Percentiles rank a stretch among this genome's conserved stretches.
phyloP scores from a whole-genome alignment of 768 basidiomycete species.

The Phaeotremella fagi region DNA sequence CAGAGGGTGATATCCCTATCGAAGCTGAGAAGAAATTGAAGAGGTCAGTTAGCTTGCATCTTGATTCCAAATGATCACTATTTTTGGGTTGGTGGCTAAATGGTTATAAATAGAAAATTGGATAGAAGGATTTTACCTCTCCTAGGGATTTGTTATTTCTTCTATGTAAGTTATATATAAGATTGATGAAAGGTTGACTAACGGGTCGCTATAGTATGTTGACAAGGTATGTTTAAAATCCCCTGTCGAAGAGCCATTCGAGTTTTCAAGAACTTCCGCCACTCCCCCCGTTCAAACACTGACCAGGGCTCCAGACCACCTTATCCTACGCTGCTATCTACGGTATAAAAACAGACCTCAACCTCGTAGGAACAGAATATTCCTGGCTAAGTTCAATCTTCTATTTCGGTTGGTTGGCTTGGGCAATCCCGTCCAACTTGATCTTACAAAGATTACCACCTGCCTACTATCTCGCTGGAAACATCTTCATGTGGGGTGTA shows the following conservation, averaged over 20 bases:
- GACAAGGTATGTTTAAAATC: background rate
- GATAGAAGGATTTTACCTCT: conserved; percentile 37
- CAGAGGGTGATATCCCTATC: conserved; percentile 31
- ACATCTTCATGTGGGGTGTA: conserved; percentile 48
- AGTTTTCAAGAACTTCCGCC: background rate
- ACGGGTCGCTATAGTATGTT: background rate
- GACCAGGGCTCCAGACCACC: conserved; percentile 14
- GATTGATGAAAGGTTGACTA: background rate
- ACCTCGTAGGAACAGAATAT: conserved; percentile 48
- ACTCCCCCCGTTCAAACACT: background rate
- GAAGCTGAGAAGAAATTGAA: conserved; percentile 36
- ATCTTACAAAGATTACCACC: conserved; percentile 51
- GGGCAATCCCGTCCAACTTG: conserved; percentile 53
- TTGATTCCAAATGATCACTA: background rate
- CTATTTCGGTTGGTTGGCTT: conserved; percentile 51
- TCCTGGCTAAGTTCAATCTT: conserved; percentile 47
- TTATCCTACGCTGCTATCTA: conserved; percentile 34
- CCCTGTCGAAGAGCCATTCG: background rate
- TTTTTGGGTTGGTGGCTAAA: too few relatives aligned
- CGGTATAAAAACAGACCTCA: conserved; percentile 47
- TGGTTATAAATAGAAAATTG: conserved; percentile 29
- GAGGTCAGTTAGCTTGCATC: conserved; percentile 7
- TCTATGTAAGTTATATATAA: conserved; percentile 17
- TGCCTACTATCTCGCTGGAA: conserved; percentile 51
- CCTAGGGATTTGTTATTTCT: conserved; percentile 39